A percentile compares a stretch with the other conserved stretches of the same genome.
Conservation (phyloP, 192 early-diverging fungal species). For the Coemansia sp. region DNA sequence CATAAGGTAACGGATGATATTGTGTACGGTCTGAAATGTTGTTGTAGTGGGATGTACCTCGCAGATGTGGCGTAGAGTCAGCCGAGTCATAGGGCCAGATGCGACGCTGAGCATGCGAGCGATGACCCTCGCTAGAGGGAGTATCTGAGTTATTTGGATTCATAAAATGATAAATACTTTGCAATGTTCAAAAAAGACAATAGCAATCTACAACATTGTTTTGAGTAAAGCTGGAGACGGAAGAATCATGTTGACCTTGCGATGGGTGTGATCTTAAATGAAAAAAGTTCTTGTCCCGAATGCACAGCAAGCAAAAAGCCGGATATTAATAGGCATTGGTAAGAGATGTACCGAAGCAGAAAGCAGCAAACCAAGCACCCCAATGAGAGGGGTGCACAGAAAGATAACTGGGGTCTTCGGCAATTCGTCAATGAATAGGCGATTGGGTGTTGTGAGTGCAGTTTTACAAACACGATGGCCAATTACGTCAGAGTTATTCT, state of each 20-base stretch:
- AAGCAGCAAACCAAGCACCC: background rate
- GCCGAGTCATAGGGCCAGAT: slow-evolving; percentile 4
- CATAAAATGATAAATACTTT: background rate
- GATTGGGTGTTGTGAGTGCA: background rate
- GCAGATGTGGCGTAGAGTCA: background rate
- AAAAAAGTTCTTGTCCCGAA: background rate
- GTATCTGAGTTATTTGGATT: slow-evolving; percentile 1
- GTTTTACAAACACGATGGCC: background rate
- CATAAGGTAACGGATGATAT: slow-evolving; percentile 8
- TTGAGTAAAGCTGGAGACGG: background rate
- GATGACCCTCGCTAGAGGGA: background rate
- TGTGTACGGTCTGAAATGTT: slow-evolving; percentile 12
- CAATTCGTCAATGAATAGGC: background rate
- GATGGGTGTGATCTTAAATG: background rate
- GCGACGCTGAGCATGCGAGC: slow-evolving; percentile 2
- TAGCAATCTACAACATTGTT: background rate
- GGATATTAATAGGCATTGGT: no score
- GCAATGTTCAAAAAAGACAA: background rate
- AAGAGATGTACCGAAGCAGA: background rate
- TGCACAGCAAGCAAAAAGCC: no score
- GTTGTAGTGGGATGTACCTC: no score
- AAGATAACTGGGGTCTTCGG: background rate
- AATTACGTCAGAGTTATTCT: background rate
- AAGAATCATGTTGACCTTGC: background rate
- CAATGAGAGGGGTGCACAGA: background rate